Percentiles rank a stretch among this genome's conserved stretches.
phyloP scores from a whole-genome alignment of 2,329 filamentous ascomycete species.

The Gliomastix tumulicola region DNA sequence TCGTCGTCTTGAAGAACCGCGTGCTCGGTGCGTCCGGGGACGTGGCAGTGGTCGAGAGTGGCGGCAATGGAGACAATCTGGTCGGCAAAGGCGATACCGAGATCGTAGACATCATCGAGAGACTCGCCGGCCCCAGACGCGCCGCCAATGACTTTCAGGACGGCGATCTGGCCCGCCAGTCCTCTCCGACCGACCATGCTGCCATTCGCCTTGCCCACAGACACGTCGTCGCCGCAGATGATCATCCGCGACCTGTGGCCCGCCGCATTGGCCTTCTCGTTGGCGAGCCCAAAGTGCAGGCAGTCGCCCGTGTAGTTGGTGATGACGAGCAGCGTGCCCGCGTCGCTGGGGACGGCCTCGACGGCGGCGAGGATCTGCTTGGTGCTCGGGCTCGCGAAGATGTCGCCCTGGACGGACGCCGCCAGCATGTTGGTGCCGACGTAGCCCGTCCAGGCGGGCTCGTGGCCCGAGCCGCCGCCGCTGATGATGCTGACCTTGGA shows the following conservation, averaged over 20 bases:
- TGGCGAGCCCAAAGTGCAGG: slow-evolving; percentile 53
- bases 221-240: slow-evolving; percentile 59
- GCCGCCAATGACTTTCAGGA: slow-evolving; percentile 50
- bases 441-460: slow-evolving; percentile 58
- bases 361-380: slow-evolving; percentile 56
- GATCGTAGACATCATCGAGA: slow-evolving; percentile 41
- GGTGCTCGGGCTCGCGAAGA: slow-evolving; percentile 58
- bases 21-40: slow-evolving; percentile 43
- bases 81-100: slow-evolving; percentile 39
- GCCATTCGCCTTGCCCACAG: slow-evolving; percentile 48
- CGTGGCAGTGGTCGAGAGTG: slow-evolving; percentile 54
- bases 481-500: slow-evolving; percentile 43
- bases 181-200: slow-evolving; percentile 55
- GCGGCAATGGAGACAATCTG: slow-evolving; percentile 51
- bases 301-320: slow-evolving; percentile 62
- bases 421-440: slow-evolving; percentile 56
- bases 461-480: slow-evolving; percentile 51
- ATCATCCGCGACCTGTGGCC: slow-evolving; percentile 45
- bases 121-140: slow-evolving; percentile 38
- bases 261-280: slow-evolving; percentile 47
- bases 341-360: slow-evolving; percentile 43
- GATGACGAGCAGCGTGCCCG: slow-evolving; percentile 52
- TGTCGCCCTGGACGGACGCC: slow-evolving; percentile 53
- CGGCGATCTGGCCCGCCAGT: slow-evolving; percentile 53
- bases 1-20: slow-evolving; percentile 40